These are phyloP conservation scores for Talaromyces sp. DNA, from an alignment of 2,329 filamentous ascomycete genomes.

Conservation along the genomic window DNA sequence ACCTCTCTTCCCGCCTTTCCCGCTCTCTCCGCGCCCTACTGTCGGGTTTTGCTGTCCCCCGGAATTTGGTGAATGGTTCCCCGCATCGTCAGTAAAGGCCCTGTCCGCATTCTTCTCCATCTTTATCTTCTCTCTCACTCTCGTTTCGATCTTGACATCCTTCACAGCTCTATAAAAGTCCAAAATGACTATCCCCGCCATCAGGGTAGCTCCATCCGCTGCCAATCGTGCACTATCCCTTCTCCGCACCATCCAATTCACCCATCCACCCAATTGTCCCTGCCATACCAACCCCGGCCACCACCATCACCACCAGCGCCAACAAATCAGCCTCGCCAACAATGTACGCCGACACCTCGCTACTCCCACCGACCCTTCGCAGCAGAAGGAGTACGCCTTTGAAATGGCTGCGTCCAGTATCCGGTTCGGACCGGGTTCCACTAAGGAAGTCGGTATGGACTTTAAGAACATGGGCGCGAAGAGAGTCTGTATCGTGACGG, in stretches of 20 bases:
- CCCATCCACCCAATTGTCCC: conserved; percentile 81
- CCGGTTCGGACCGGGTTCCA: conserved; percentile 87
- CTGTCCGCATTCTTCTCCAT: neutral
- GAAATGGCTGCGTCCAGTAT: conserved; percentile 97
- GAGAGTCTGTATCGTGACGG: conserved; percentile 88
- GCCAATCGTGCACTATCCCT: conserved; percentile 54
- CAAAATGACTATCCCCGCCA: conserved; percentile 38
- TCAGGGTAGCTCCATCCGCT: conserved; percentile 46
- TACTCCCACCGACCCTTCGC: conserved; percentile 68
- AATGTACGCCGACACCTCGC: conserved; percentile 63
- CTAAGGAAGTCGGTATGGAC: conserved; percentile 97
- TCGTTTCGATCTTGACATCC: neutral
- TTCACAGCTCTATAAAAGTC: neutral
- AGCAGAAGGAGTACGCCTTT: conserved; percentile 94
- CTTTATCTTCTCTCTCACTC: neutral
- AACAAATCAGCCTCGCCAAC: conserved; percentile 49
- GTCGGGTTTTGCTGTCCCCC: neutral
- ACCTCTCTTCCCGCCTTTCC: neutral
- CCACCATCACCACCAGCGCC: conserved; percentile 60
- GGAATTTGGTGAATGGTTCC: neutral
- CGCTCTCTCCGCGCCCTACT: conserved; percentile 3
- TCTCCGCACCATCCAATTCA: conserved; percentile 85
- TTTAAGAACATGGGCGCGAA: conserved; percentile 85
- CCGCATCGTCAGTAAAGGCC: conserved; percentile 4
- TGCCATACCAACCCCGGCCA: conserved; percentile 87